Percentiles rank a stretch among this genome's conserved stretches.
Conservation (phyloP, 75 land plant genomes). For the Chamaecyparis obtusa region DNA sequence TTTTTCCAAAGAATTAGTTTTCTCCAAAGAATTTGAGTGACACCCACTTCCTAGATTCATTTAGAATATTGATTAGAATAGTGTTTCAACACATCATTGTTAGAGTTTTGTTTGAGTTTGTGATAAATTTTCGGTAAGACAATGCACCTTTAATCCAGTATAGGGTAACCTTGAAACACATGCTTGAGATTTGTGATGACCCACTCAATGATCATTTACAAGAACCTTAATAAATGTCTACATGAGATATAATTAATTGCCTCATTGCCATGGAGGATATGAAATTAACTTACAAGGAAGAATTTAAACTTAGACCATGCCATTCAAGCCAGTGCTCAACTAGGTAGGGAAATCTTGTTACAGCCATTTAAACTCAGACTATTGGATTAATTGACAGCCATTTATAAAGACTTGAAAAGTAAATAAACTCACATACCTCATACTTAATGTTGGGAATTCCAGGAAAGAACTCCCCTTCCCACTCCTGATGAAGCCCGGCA, state of each 20-base stretch:
- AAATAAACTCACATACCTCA: conserved; percentile 59
- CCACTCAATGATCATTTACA: no score
- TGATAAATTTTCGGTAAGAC: neutral
- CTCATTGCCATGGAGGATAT: no score
- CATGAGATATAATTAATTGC: no score
- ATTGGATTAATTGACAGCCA: no score
- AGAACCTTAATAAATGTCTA: no score
- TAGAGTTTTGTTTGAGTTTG: neutral
- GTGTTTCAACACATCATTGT: neutral
- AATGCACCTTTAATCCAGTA: neutral
- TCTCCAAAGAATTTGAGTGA: neutral
- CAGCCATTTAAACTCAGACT: no score
- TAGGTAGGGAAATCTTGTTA: no score
- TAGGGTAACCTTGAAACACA: neutral
- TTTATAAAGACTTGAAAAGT: no score
- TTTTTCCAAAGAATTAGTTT: neutral
- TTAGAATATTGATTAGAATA: neutral
- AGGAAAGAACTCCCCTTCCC: conserved; percentile 91
- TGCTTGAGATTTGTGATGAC: no score
- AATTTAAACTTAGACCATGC: no score
- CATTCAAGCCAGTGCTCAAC: no score
- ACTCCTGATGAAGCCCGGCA: conserved; percentile 43
- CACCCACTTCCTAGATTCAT: neutral
- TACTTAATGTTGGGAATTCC: conserved; percentile 82
- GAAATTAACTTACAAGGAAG: no score